Evolutionary conservation across 2,329 filamentous ascomycete species (phyloP).

Genomic region (Cladosporium velox): DNA sequence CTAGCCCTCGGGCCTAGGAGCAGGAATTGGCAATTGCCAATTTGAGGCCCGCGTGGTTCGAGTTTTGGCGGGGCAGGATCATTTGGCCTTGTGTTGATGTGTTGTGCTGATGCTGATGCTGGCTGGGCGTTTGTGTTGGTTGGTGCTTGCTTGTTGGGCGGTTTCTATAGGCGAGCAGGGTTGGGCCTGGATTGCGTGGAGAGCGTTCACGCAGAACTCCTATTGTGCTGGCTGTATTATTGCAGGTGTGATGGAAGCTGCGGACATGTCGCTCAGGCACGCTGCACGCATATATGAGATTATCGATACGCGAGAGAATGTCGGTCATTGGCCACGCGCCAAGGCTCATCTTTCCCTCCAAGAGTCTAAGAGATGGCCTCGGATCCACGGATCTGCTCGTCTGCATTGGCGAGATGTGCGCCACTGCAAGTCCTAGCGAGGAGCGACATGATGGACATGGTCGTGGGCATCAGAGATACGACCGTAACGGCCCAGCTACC

Average conservation of each 20-base stretch:
- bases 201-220: neutral
- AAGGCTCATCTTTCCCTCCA: neutral
- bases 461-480: neutral
- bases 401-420: constrained; percentile 8
- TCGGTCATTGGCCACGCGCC: neutral
- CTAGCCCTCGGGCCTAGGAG: neutral
- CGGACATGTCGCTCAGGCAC: neutral
- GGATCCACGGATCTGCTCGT: constrained; percentile 11
- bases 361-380: constrained; percentile 8
- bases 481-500: neutral
- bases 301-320: neutral
- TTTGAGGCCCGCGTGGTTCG: neutral
- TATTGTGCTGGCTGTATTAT: neutral
- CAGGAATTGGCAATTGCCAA: constrained; percentile 6
- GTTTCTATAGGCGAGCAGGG: neutral
- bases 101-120: neutral
- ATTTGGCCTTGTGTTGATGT: constrained; percentile 1
- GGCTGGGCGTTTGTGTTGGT: neutral
- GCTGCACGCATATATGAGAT: neutral
- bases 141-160: neutral
- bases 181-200: neutral
- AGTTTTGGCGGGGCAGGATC: neutral
- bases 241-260: neutral
- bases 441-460: neutral
- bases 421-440: constrained; percentile 7